These are phyloP conservation scores for Rheum nobile DNA, from an alignment of 148 eudicot genomes.

Conservation along the genomic window DNA sequence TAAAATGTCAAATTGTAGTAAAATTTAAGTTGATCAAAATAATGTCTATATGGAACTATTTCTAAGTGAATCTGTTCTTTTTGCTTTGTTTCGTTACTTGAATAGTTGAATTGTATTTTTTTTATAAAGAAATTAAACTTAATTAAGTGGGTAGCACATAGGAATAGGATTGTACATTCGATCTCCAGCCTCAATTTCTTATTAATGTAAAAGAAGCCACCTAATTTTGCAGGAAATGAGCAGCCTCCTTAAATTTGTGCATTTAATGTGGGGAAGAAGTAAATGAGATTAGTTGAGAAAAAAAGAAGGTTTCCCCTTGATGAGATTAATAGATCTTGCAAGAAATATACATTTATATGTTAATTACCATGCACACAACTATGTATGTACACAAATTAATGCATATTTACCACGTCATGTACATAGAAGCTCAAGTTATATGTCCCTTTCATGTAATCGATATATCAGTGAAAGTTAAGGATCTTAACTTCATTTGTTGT, in stretches of 20 bases:
- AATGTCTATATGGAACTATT: neutral
- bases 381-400: neutral
- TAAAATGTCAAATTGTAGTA: neutral
- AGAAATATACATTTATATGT: neutral
- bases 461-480: neutral
- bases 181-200: neutral
- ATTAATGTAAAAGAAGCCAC: slow-evolving; percentile 15
- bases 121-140: neutral
- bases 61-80: neutral
- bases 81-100: neutral
- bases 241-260: slow-evolving; percentile 15
- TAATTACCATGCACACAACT: neutral
- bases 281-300: slow-evolving; percentile 50
- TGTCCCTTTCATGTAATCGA: neutral
- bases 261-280: slow-evolving; percentile 23
- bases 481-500: neutral
- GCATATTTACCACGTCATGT: neutral
- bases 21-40: neutral
- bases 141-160: neutral
- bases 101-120: neutral
- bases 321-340: neutral
- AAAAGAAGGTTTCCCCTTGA: neutral
- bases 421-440: neutral
- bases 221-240: slow-evolving; percentile 38
- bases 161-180: neutral